Percentiles rank a stretch among this genome's conserved stretches.
Conservation (phyloP, 176 grass and related monocot species). For the Zea luxurians region DNA sequence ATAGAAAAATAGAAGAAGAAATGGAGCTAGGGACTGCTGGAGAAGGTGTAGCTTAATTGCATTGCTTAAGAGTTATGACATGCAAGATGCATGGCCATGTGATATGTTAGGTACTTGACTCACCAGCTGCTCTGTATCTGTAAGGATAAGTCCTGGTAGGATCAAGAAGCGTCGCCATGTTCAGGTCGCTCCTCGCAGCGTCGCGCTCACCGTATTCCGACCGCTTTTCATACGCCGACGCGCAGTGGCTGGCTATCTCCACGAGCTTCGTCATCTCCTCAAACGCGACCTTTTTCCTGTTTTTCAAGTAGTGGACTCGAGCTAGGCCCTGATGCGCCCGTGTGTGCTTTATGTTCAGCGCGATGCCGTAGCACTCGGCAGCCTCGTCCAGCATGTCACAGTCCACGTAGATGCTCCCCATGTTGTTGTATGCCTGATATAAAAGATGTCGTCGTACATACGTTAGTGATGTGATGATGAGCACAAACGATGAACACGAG, state of each 20-base stretch:
- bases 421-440: conserved; percentile 88
- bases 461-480: not conserved
- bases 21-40: no score
- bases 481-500: not conserved
- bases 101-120: conserved; percentile 5
- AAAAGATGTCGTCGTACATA: not conserved
- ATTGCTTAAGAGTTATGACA: no score
- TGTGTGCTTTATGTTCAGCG: conserved; percentile 87
- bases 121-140: conserved; percentile 95
- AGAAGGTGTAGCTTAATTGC: no score
- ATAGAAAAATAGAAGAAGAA: no score
- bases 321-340: conserved; percentile 94
- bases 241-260: conserved; percentile 68
- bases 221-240: conserved; percentile 89
- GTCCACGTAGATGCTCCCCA: conserved; percentile 95
- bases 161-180: conserved; percentile 68
- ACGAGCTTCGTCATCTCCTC: conserved; percentile 90
- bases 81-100: not conserved
- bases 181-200: conserved; percentile 73
- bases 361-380: conserved; percentile 75
- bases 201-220: conserved; percentile 92
- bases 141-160: conserved; percentile 91
- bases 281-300: conserved; percentile 72
- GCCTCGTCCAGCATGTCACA: conserved; percentile 91
- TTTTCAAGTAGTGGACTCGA: conserved; percentile 80